These are phyloP conservation scores for Alternaria ethzedia DNA, from an alignment of 2,329 filamentous ascomycete genomes.

Conservation along the genomic window DNA sequence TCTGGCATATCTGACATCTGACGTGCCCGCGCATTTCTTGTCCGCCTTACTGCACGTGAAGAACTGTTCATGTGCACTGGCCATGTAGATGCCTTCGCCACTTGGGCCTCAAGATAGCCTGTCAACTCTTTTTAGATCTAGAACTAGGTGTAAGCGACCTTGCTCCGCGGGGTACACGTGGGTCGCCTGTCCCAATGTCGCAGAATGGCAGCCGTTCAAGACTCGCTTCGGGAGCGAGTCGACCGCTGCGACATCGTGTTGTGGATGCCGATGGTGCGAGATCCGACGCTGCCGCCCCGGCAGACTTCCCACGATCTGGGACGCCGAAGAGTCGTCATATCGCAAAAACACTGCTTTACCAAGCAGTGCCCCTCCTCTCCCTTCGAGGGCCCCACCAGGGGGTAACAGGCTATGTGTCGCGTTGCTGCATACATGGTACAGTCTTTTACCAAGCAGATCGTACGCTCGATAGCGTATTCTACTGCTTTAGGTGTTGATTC, in stretches of 20 bases:
- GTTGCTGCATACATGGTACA: not conserved
- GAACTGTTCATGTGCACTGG: conserved; percentile 2
- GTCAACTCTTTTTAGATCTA: not conserved
- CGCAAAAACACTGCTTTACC: not conserved
- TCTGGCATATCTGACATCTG: conserved; percentile 10
- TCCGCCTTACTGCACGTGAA: not conserved
- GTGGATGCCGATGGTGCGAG: not conserved
- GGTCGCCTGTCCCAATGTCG: not conserved
- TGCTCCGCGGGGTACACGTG: not conserved
- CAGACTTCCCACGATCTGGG: not conserved
- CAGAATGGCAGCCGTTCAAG: not conserved
- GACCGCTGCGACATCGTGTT: not conserved
- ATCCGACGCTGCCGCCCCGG: not conserved
- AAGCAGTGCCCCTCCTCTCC: not conserved
- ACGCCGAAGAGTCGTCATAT: not conserved
- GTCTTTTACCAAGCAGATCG: not conserved
- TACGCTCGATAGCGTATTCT: not conserved
- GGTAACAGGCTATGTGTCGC: not conserved
- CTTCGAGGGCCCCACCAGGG: not conserved
- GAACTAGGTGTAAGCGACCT: not conserved
- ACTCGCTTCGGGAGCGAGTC: not conserved
- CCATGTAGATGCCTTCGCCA: conserved; percentile 2
- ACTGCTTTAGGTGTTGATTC: not conserved
- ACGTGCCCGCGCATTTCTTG: conserved; percentile 1
- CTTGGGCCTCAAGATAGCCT: conserved; percentile 5